Evolutionary conservation across 176 grass and related monocot species (phyloP).

Genomic region (Cymbopogon citratus): DNA sequence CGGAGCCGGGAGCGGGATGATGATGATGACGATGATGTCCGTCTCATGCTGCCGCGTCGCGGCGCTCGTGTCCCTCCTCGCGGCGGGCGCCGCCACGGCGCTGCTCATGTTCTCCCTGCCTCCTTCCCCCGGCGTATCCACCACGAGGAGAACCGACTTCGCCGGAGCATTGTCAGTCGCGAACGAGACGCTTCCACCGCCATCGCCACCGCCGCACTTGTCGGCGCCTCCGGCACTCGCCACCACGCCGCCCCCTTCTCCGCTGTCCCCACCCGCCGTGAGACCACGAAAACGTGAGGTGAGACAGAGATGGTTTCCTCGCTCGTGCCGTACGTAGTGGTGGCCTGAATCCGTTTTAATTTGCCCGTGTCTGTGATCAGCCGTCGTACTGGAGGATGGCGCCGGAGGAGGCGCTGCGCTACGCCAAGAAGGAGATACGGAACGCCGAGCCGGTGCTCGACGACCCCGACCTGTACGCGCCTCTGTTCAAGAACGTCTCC

Average conservation of each 20-base stretch:
- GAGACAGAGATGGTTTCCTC: neutral
- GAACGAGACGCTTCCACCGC: neutral
- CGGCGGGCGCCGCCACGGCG: slow-evolving; percentile 34
- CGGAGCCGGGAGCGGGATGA: neutral
- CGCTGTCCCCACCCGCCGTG: neutral
- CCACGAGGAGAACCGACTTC: neutral
- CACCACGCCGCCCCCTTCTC: neutral
- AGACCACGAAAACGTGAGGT: slow-evolving; percentile 44
- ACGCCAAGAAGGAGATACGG: slow-evolving; percentile 66
- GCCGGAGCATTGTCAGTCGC: neutral
- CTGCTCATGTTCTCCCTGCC: slow-evolving; percentile 39
- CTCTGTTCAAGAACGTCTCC: slow-evolving; percentile 84
- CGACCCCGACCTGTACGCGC: slow-evolving; percentile 59
- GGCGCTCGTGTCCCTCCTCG: slow-evolving; percentile 26
- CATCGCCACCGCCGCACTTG: neutral
- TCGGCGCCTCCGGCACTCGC: no score
- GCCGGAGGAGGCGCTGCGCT: slow-evolving; percentile 56
- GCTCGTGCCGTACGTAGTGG: no score
- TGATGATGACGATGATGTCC: slow-evolving; percentile 1
- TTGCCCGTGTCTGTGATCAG: slow-evolving; percentile 7
- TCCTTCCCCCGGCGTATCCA: neutral
- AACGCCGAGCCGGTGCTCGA: slow-evolving; percentile 33
- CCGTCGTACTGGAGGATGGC: slow-evolving; percentile 77
- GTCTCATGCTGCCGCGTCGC: slow-evolving; percentile 14
- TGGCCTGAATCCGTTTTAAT: neutral